A percentile compares a stretch with the other conserved stretches of the same genome.
Conservation (phyloP, 2,329 filamentous ascomycete species). For the Fusarium sp. region DNA sequence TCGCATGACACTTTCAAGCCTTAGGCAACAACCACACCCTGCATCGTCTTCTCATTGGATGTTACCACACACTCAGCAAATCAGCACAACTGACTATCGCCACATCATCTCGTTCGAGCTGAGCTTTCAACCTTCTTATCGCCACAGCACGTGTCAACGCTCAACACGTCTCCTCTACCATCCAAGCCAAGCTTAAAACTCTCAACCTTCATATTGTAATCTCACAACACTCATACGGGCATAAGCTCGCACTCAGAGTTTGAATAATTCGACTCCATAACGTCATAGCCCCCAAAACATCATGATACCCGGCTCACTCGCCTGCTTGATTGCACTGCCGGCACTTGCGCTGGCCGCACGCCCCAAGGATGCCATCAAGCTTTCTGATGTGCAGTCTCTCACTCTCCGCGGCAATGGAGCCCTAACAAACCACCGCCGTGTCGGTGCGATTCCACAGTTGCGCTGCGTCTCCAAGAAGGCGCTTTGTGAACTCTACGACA, state of each 20-base stretch:
- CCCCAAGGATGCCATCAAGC: slow-evolving; percentile 64
- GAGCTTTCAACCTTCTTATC: slow-evolving; percentile 20
- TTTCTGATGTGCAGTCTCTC: slow-evolving; percentile 76
- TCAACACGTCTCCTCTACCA: background rate
- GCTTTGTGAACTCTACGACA: slow-evolving; percentile 74
- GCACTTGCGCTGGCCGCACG: slow-evolving; percentile 43
- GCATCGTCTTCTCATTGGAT: slow-evolving; percentile 17
- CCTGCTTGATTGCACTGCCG: slow-evolving; percentile 41
- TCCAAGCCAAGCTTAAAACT: background rate
- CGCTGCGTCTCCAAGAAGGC: slow-evolving; percentile 75
- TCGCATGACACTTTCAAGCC: background rate
- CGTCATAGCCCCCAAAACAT: slow-evolving; percentile 12
- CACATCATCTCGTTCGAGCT: slow-evolving; percentile 15
- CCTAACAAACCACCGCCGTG: slow-evolving; percentile 80
- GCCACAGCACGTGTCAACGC: slow-evolving; percentile 23
- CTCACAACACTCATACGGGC: background rate
- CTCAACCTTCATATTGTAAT: background rate
- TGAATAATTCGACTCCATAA: background rate
- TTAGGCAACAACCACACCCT: slow-evolving; percentile 27
- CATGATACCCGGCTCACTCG: slow-evolving; percentile 46
- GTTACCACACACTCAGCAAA: slow-evolving; percentile 7
- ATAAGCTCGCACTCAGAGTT: background rate
- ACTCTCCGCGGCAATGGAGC: slow-evolving; percentile 75
- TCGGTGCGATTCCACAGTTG: slow-evolving; percentile 81
- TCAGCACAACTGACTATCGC: slow-evolving; percentile 17